phyloP scores from a whole-genome alignment of 352 stramenopile species.

The Globisporangium sylvaticum region DNA sequence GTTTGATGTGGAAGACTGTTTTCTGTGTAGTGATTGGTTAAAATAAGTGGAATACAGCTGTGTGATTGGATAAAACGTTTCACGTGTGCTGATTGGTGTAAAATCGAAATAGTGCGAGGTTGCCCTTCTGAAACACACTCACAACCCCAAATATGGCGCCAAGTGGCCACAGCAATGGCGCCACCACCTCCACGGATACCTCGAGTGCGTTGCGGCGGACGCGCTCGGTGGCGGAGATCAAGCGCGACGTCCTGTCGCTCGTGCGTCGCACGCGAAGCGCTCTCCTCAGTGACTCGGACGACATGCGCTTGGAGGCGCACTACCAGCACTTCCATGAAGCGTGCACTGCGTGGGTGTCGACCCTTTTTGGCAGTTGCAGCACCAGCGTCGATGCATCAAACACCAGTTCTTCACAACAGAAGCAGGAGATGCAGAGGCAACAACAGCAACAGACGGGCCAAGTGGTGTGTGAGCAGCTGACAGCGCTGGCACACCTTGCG shows the following conservation, averaged over 20 bases:
- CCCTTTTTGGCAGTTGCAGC: background rate
- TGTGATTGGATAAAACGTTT: background rate
- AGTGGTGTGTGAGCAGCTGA: background rate
- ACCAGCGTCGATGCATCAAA: background rate
- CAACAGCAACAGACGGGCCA: constrained; percentile 1
- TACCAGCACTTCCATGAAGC: background rate
- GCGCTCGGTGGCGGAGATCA: constrained; percentile 14
- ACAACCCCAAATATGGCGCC: constrained; percentile 1
- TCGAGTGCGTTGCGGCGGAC: background rate
- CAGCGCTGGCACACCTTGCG: background rate
- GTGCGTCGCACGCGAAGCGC: constrained; percentile 5
- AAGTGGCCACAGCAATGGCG: background rate
- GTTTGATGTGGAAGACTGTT: background rate
- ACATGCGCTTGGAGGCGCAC: background rate
- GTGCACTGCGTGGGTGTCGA: background rate
- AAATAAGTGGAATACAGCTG: background rate
- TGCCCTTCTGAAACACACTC: background rate
- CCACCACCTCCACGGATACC: no score
- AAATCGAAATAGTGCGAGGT: background rate
- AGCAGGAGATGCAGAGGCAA: background rate
- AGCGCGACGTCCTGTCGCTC: constrained; percentile 21
- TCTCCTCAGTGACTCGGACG: background rate
- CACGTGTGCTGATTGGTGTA: background rate
- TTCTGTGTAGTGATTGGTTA: background rate
- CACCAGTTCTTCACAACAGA: background rate